Conservation (phyloP, 805 yeast genomes). For the Lachancea fermentati region DNA sequence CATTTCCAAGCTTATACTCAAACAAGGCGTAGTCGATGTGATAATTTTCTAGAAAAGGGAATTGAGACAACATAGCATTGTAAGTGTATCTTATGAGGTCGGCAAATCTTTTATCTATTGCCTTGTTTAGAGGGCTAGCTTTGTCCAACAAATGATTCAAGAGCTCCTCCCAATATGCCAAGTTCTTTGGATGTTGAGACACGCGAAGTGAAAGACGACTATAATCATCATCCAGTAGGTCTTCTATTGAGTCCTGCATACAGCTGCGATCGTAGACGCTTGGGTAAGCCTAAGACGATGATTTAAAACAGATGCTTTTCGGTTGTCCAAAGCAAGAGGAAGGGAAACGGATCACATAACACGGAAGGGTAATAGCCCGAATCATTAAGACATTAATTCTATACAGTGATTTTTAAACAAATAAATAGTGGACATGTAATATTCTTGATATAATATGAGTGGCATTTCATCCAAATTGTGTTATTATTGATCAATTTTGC, state of each 20-base stretch:
- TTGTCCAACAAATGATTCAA: conserved; percentile 21
- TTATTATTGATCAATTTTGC: conserved; percentile 41
- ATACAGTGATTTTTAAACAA: neutral
- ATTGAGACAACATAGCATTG: conserved; percentile 24
- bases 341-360: too few species aligned
- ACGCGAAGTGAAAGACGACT: conserved; percentile 23
- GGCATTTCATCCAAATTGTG: neutral
- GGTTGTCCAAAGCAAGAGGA: too few species aligned
- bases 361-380: too few species aligned
- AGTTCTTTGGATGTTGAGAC: conserved; percentile 23
- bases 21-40: conserved; percentile 32
- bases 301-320: too few species aligned
- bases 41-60: conserved; percentile 32
- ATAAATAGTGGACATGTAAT: neutral
- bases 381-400: neutral
- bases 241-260: conserved; percentile 7
- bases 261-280: neutral
- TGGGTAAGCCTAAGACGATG: too few species aligned
- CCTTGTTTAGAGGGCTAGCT: conserved; percentile 26
- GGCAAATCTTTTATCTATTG: conserved; percentile 16
- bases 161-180: conserved; percentile 30
- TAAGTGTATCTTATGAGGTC: conserved; percentile 23
- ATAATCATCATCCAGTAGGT: conserved; percentile 17
- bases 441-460: neutral
- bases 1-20: conserved; percentile 29